phyloP scores from a whole-genome alignment of 169 alveolate genomes.

The Ichthyophthirius multifiliis region DNA sequence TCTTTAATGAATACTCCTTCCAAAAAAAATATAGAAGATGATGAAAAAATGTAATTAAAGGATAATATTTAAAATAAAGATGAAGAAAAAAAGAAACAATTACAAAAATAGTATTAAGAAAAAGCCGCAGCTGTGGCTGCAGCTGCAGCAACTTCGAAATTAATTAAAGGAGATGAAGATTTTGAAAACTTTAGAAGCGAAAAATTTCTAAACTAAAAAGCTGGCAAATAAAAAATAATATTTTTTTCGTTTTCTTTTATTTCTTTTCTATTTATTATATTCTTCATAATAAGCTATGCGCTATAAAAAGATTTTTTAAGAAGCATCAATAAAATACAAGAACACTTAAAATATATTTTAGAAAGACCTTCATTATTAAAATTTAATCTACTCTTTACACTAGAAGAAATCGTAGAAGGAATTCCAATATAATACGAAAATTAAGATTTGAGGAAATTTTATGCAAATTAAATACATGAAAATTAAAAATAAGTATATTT shows the following conservation, averaged over 20 bases:
- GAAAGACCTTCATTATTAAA: not conserved
- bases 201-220: not conserved
- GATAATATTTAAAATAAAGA: not conserved
- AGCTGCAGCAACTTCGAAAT: too few relatives aligned
- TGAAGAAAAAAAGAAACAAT: not conserved
- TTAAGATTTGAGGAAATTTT: not conserved
- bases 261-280: not conserved
- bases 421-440: not conserved
- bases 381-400: not conserved
- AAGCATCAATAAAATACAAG: not conserved
- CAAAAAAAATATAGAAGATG: not conserved
- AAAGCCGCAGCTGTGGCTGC: too few relatives aligned
- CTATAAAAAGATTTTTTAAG: not conserved
- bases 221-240: not conserved
- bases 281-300: not conserved
- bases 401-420: not conserved
- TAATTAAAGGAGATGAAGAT: not conserved
- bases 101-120: not conserved
- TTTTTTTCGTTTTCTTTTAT: not conserved
- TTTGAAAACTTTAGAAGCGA: not conserved
- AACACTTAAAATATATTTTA: not conserved
- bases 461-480: not conserved
- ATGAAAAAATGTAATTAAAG: not conserved
- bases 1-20: too few relatives aligned
- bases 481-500: not conserved